These are phyloP conservation scores for Powellomyces hirtus DNA, from an alignment of 192 early-diverging fungal species.

Conservation along the genomic window DNA sequence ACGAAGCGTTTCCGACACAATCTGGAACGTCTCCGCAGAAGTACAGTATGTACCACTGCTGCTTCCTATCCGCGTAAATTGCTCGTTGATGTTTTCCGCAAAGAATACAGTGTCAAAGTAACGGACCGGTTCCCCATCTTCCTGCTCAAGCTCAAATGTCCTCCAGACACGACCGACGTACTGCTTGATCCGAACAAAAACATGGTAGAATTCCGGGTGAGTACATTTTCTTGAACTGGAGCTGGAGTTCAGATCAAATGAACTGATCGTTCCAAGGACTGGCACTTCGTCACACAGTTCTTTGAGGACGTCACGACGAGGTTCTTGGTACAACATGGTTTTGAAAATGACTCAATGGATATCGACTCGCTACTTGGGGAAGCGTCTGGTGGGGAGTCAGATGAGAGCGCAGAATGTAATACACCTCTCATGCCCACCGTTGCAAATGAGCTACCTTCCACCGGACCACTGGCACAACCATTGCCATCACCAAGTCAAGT, in stretches of 20 bases:
- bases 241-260: no score
- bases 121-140: conserved; percentile 52
- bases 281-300: conserved; percentile 14
- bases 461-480: no score
- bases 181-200: conserved; percentile 55
- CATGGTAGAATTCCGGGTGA: conserved; percentile 54
- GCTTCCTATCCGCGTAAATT: neutral
- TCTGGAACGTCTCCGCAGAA: neutral
- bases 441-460: no score
- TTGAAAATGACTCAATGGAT: neutral
- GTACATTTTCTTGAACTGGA: neutral
- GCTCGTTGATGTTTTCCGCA: neutral
- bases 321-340: conserved; percentile 12
- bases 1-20: conserved; percentile 9
- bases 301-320: conserved; percentile 2
- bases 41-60: conserved; percentile 2
- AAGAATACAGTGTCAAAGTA: conserved; percentile 11
- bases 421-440: no score
- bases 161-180: conserved; percentile 45
- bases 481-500: no score
- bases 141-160: conserved; percentile 51
- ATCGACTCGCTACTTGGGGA: conserved; percentile 7
- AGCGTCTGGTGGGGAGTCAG: no score
- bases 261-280: no score
- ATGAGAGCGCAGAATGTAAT: no score